phyloP scores from a whole-genome alignment of 495 filamentous ascomycete genomes.

The Xylaria scruposa region DNA sequence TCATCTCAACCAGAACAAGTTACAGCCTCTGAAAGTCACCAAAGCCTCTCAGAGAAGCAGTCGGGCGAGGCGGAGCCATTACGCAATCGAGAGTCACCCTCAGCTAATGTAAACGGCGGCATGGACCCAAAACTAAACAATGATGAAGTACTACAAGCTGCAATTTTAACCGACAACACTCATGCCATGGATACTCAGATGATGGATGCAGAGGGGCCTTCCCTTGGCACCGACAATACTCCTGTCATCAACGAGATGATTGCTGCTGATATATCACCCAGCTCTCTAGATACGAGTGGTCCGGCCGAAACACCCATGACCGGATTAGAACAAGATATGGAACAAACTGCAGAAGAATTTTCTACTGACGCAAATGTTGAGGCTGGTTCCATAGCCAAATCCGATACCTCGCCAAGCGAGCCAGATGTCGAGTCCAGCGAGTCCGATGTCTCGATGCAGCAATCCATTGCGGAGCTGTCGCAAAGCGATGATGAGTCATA shows the following conservation, averaged over 20 bases:
- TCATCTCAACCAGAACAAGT: neutral
- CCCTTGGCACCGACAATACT: neutral
- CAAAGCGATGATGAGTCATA: constrained; percentile 29
- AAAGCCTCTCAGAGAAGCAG: neutral
- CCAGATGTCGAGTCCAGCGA: constrained; percentile 17
- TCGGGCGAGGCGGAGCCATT: neutral
- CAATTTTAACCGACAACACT: constrained; percentile 16
- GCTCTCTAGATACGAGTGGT: neutral
- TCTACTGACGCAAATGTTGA: constrained; percentile 2
- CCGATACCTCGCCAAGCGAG: neutral
- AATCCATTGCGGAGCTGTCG: constrained; percentile 17
- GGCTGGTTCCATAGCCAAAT: neutral
- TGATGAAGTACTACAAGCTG: constrained; percentile 21
- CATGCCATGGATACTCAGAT: neutral
- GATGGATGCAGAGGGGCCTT: constrained; percentile 9
- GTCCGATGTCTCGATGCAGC: constrained; percentile 18
- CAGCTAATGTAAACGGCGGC: constrained; percentile 23
- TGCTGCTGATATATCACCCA: neutral
- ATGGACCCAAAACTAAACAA: constrained; percentile 32
- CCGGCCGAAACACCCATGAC: neutral
- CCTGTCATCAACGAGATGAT: neutral
- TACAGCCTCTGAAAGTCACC: neutral
- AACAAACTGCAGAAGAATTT: neutral
- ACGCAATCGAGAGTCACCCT: neutral
- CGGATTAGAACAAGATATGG: neutral